Evolutionary conservation across 2,329 filamentous ascomycete species (phyloP).

Genomic region (Hypoxylon sp.): DNA sequence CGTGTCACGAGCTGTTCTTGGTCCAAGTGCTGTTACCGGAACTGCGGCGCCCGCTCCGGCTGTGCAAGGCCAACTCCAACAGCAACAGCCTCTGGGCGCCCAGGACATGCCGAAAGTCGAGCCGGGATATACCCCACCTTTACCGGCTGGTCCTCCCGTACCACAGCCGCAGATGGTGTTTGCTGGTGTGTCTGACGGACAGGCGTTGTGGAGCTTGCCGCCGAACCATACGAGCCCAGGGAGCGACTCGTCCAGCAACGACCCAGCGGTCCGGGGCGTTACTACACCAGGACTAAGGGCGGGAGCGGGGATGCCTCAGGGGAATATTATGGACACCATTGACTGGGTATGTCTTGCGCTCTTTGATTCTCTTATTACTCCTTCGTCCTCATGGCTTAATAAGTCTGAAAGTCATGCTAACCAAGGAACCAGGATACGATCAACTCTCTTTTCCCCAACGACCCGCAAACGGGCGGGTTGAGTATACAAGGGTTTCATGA

Average conservation of each 20-base stretch:
- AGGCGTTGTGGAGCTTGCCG: conserved; percentile 61
- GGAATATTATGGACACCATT: conserved; percentile 65
- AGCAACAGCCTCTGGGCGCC: conserved; percentile 10
- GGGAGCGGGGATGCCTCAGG: conserved; percentile 32
- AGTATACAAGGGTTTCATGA: conserved; percentile 57
- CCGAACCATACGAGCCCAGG: conserved; percentile 58
- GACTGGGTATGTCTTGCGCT: conserved; percentile 76
- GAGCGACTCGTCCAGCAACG: conserved; percentile 58
- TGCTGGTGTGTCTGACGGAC: conserved; percentile 62
- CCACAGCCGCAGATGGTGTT: conserved; percentile 56
- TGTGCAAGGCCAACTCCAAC: conserved; percentile 18
- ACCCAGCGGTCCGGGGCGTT: conserved; percentile 29
- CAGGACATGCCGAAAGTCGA: conserved; percentile 32
- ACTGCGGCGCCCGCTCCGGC: conserved; percentile 27
- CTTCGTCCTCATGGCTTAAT: neutral
- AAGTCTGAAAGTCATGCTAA: conserved; percentile 2
- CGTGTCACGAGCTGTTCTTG: conserved; percentile 57
- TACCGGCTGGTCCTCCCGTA: conserved; percentile 23
- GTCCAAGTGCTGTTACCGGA: conserved; percentile 54
- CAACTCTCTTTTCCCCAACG: conserved; percentile 55
- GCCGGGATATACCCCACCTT: conserved; percentile 34
- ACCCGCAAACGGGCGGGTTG: conserved; percentile 57
- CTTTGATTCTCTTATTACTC: conserved; percentile 4
- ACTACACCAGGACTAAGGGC: conserved; percentile 15
- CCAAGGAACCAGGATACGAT: conserved; percentile 52